Conservation (phyloP, 768 basidiomycete species). For the Suillus subalutaceus region DNA sequence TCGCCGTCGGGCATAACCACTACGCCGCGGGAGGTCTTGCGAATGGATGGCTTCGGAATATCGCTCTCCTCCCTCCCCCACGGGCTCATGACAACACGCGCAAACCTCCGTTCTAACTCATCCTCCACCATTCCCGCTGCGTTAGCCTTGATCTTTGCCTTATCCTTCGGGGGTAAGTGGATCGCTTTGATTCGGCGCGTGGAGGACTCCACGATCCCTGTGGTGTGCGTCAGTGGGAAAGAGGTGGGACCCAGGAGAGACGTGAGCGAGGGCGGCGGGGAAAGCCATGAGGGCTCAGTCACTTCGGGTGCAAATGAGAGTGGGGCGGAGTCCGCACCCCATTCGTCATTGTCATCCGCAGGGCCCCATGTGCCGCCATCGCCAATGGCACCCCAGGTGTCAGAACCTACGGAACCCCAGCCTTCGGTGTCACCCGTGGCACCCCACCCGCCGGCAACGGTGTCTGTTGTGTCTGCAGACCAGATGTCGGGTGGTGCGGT, state of each 20-base stretch:
- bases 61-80: constrained; percentile 51
- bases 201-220: constrained; percentile 68
- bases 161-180: constrained; percentile 37
- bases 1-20: constrained; percentile 30
- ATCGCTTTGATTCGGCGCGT: constrained; percentile 59
- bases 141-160: neutral
- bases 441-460: constrained; percentile 19
- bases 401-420: constrained; percentile 11
- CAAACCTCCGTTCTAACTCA: constrained; percentile 49
- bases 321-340: constrained; percentile 13
- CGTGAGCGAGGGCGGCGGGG: constrained; percentile 32
- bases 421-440: constrained; percentile 3
- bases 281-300: constrained; percentile 28
- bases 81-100: constrained; percentile 54
- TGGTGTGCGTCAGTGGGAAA: constrained; percentile 62
- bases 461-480: constrained; percentile 6
- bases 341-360: constrained; percentile 15
- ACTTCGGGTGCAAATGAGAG: constrained; percentile 16
- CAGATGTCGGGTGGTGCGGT: constrained; percentile 5
- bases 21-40: constrained; percentile 39
- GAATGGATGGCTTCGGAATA: constrained; percentile 39
- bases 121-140: constrained; percentile 42
- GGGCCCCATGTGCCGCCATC: constrained; percentile 16
- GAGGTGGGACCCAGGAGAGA: constrained; percentile 56
- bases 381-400: constrained; percentile 15